Conservation (phyloP, 2,329 filamentous ascomycete genomes). For the Eurotiales sp. region DNA sequence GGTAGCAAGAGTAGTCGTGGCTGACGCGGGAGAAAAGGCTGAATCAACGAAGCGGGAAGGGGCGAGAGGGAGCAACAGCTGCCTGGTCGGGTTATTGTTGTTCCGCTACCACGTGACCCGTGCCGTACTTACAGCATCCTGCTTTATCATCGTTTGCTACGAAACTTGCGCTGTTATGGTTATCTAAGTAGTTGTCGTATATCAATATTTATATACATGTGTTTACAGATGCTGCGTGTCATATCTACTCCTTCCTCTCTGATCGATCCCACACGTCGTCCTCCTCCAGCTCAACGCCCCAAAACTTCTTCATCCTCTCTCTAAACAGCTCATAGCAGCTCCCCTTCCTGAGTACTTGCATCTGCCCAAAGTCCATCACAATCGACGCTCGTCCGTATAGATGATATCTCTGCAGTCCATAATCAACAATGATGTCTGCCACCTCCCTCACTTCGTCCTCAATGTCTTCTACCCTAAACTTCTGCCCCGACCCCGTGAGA, state of each 20-base stretch:
- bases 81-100: not conserved
- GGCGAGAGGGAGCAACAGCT: not conserved
- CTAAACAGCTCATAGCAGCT: slow-evolving; percentile 22
- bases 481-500: slow-evolving; percentile 27
- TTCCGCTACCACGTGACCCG: not conserved
- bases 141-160: no score
- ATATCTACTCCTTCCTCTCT: not conserved
- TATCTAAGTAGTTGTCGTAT: no score
- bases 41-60: not conserved
- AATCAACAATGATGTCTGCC: slow-evolving; percentile 30
- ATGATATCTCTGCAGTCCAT: slow-evolving; percentile 25
- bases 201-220: no score
- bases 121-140: no score
- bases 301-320: not conserved
- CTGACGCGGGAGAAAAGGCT: not conserved
- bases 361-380: slow-evolving; percentile 26
- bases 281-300: not conserved
- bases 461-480: slow-evolving; percentile 27
- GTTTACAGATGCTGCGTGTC: no score
- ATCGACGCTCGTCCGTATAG: slow-evolving; percentile 25
- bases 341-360: slow-evolving; percentile 25
- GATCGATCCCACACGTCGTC: not conserved
- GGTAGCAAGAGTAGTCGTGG: no score
- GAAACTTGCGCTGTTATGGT: no score
- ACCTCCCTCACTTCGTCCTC: slow-evolving; percentile 24